These are phyloP conservation scores for Exophiala aquamarina DNA, from an alignment of 2,329 filamentous ascomycete species.

Conservation along the genomic window DNA sequence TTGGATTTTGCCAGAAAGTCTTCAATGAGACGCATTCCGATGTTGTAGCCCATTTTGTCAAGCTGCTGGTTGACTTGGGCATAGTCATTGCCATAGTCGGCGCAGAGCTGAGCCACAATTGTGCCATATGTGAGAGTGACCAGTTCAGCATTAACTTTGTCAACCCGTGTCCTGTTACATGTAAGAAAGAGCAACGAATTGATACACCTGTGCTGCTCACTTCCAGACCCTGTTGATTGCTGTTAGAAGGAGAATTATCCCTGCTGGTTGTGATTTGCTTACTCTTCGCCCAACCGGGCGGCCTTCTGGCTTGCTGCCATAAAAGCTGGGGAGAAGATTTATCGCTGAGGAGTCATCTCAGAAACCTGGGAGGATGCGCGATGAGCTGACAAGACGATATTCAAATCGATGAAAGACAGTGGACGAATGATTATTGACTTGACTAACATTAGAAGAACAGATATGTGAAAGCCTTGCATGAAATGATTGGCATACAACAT, in stretches of 20 bases:
- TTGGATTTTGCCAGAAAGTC: constrained; percentile 97
- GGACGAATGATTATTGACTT: too few species aligned
- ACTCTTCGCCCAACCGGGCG: constrained; percentile 73
- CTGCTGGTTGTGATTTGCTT: constrained; percentile 38
- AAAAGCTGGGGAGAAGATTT: background rate
- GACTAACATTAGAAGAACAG: background rate
- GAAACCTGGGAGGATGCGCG: too few species aligned
- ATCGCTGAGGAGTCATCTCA: too few species aligned
- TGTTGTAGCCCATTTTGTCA: constrained; percentile 99
- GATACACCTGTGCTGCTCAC: constrained; percentile 55
- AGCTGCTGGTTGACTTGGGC: constrained; percentile 95
- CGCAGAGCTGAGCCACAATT: constrained; percentile 93
- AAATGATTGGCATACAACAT: too few species aligned
- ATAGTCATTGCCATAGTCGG: constrained; percentile 94
- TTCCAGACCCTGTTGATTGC: constrained; percentile 75
- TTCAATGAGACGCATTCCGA: constrained; percentile 90
- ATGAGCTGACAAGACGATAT: background rate
- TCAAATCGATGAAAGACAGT: too few species aligned
- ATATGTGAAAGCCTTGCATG: background rate
- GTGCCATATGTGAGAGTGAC: constrained; percentile 97
- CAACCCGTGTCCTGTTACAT: constrained; percentile 74
- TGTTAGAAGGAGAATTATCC: constrained; percentile 11
- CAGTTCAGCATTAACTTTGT: constrained; percentile 97
- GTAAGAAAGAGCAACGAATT: constrained; percentile 3
- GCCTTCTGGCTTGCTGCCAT: constrained; percentile 55